Evolutionary conservation across 2,329 filamentous ascomycete species (phyloP).

Genomic region (Aspergillus floridensis): DNA sequence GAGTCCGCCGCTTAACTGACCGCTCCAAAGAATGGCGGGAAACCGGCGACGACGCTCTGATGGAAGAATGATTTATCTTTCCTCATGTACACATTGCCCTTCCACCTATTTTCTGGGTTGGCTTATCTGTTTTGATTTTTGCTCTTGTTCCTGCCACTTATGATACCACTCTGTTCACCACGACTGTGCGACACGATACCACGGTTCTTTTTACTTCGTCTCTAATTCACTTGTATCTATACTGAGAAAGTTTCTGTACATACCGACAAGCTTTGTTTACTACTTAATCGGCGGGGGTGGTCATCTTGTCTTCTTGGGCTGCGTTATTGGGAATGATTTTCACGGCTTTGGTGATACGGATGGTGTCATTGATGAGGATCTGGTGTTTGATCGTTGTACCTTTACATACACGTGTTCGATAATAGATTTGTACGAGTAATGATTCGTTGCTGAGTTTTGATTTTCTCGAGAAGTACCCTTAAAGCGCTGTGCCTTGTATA

Average conservation of each 20-base stretch:
- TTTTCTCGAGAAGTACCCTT: too few relatives aligned
- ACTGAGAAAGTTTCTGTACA: slow-evolving; percentile 3
- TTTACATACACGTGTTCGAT: too few relatives aligned
- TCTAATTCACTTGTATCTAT: neutral
- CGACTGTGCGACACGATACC: slow-evolving; percentile 37
- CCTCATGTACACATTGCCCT: slow-evolving; percentile 5
- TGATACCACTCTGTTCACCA: slow-evolving; percentile 44
- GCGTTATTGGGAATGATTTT: slow-evolving; percentile 1
- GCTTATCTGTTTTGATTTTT: slow-evolving; percentile 12
- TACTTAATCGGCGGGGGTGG: slow-evolving; percentile 1
- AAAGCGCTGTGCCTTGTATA: too few relatives aligned
- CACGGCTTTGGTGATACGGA: slow-evolving; percentile 5
- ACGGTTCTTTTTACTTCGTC: slow-evolving; percentile 20
- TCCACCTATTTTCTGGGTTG: slow-evolving; percentile 5
- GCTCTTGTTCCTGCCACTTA: slow-evolving; percentile 24
- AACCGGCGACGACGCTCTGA: slow-evolving; percentile 69
- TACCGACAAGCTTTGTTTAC: slow-evolving; percentile 5
- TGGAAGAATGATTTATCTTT: slow-evolving; percentile 46
- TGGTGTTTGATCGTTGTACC: neutral
- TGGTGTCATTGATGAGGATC: neutral
- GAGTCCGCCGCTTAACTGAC: slow-evolving; percentile 77
- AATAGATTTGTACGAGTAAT: too few relatives aligned
- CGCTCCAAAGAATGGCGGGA: slow-evolving; percentile 90
- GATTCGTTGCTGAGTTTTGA: too few relatives aligned
- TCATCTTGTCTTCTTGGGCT: neutral